Base-by-base conservation (phyloP, 2,329 filamentous ascomycete genomes). In the Xylariaceae sp. region DNA sequence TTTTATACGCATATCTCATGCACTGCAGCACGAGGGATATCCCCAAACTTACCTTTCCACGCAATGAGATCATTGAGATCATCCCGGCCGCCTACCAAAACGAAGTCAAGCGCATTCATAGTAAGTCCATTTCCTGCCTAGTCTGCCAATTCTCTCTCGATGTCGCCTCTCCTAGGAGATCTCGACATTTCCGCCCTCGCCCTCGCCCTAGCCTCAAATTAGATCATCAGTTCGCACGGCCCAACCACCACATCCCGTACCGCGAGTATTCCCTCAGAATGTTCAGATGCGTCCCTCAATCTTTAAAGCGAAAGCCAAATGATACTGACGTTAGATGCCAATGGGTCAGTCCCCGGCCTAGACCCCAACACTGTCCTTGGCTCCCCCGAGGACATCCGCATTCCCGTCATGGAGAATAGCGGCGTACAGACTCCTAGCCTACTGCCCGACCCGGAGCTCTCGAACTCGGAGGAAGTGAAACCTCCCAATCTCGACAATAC, bases 51-150 rank as follows among this genome's bases (percentile, higher is more conserved):
- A 88, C 90, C 62, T 99, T 99, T 67, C 94, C 94, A 3, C 88
- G 94, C 43, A 87, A 99, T 68, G 91, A 99, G 70, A 97, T 99
- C 68, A 96, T 99, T 63, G 94, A 99, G 77, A 96, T 99, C 68
- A 95, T 97, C 56, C 95, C 94, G 2, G 91, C 92, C 19, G 92
- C 90, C 34, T 99, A 99, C 73, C 94, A 96, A 74, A 99, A 99
- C 68, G 88, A 94, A 71, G 89, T 92, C 26, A 94, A 89, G 70
- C 85, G 91, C 55, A 91, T 99, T 65, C 85, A 88, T 64, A 95
- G 57, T 60, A 35, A 57, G 57, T 54, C 8, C 19, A 7, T 19
- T 29, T 35, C 40, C 9, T n/a, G 4, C 3, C 9, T n/a, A 45
- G 5, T 32, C 30, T 8, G 0, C 42, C 6, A 3, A n/a, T 42